Evolutionary conservation across 2,329 filamentous ascomycete genomes (phyloP), one percentile per base, ranked within the genome.

Genomic region (Epichloe hybrida): DNA sequence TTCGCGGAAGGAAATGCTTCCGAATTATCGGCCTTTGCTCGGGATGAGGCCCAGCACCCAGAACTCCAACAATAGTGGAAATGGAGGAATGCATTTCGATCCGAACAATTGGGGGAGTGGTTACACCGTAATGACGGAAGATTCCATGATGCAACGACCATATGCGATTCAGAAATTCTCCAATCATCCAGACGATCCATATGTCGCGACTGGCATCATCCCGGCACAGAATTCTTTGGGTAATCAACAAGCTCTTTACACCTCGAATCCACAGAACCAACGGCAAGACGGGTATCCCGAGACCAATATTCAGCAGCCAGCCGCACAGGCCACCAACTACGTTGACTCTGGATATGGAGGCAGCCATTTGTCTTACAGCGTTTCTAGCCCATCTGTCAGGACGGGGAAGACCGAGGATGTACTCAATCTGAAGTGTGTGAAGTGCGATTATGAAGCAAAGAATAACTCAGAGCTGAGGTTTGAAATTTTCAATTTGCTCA

Each of bases 281-380:
- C 42, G 13, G 15, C 21, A 42, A 8, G 15, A 34, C 17, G 34
- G 17, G n/a, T 35, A 20, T 13, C 7, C n/a, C n/a, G n/a, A 15
- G 21, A 38, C 12, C 13, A 31, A 20, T 31, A 44, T 66, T 65
- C 53, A 66, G 65, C 45, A 71, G 67, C 4, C 48, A 62, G 42
- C 58, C 65, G 40, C 36, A 8, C 17, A 12, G 15, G 44, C 31
- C 13, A 13, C 41, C 23, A 27, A 15, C 27, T 42, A 42, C 9
- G 62, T 66, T 2, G 73, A 76, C 56, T 76, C 74, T 11, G 72
- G 71, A 21, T 77, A 76, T 54, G 71, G 64, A 8, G 69, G 70
- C 48, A 66, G 66, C 50, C 57, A 59, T 21, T 55, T 67, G 5
- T 68, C 67, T 23, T 69, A 62, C 27, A 75, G 73, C 54, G 64